Evolutionary conservation across 495 filamentous ascomycete genomes (phyloP), one percentile per base, ranked within the genome.

Genomic region (Aspergillus sparsus): DNA sequence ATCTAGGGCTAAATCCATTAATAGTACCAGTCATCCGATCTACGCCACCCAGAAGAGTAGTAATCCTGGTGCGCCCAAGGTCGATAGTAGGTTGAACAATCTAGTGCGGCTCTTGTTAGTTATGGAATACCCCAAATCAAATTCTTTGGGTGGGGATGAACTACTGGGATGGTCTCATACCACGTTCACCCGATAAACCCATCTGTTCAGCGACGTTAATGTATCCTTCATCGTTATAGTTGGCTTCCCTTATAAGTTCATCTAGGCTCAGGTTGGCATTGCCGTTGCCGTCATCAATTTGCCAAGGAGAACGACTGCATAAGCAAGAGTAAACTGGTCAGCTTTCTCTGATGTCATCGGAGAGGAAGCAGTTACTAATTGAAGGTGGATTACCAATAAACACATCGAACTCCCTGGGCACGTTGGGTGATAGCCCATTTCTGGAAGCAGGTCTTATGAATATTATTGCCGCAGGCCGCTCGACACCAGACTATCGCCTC

Each of bases 381-480:
- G 49, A 44, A 49, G 21, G 31, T 46, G 6, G 68, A 75, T 53
- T 67, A 82, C 79, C 85, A 88, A 65, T 85, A 85, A 13, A 88
- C 85, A 63, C 89, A 93, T 15, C 83, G 83, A 15, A 90, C 83
- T 9, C 80, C 76, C 33, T 71, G 71, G 31, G 68, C 62, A 0
- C 69, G 69, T 60, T 87, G 83, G 5, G 82, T 85, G 4, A 72
- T 68, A 8, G 82, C 83, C 90, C 90, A 92, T 67, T 84, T 80
- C 60, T 87, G 74, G 64, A 93, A 91, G 60, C 90, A 93, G 3
- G 74, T 70, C 61, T 80, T 82, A 69, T 94, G 90, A 10, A 93
- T 79, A 62, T 94, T 93, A 69, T 92, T 89, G 1, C 89, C 89
- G 64, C 90, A 94, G 0, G 84, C 80, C 3, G 83, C 82, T 54